Conservation (phyloP, 345 rosid species). For the Corymbia maculata region DNA sequence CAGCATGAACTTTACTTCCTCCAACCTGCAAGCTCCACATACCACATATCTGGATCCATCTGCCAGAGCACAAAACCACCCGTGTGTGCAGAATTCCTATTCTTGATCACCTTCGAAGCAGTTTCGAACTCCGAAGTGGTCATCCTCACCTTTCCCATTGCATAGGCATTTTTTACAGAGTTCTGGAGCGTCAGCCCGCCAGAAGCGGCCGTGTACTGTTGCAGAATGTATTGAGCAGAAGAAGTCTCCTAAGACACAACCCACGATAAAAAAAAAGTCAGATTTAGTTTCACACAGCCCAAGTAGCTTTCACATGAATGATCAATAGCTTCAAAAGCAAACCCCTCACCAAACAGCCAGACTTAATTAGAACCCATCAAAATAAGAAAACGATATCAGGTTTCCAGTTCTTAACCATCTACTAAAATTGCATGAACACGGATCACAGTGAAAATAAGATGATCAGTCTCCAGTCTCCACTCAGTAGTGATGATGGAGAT, state of each 20-base stretch:
- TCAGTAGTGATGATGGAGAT: neutral
- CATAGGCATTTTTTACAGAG: constrained; percentile 4
- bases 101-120: constrained; percentile 6
- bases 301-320: neutral
- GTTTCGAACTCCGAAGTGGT: constrained; percentile 6
- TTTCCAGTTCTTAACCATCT: neutral
- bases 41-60: constrained; percentile 14
- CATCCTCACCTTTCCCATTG: constrained; percentile 10
- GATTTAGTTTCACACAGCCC: neutral
- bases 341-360: neutral
- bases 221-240: constrained; percentile 8
- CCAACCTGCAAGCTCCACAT: constrained; percentile 4
- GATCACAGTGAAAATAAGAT: neutral
- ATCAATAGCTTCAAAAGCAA: neutral
- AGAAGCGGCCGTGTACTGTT: constrained; percentile 9
- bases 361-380: neutral
- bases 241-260: constrained; percentile 5
- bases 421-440: neutral
- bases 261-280: neutral
- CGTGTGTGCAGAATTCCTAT: neutral
- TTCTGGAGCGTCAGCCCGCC: constrained; percentile 7
- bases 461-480: neutral
- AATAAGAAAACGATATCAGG: neutral
- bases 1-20: constrained; percentile 7
- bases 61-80: constrained; percentile 14